Percentiles rank a stretch among this genome's conserved stretches.
phyloP scores from a whole-genome alignment of 768 basidiomycete genomes.

The Suillus lakei region DNA sequence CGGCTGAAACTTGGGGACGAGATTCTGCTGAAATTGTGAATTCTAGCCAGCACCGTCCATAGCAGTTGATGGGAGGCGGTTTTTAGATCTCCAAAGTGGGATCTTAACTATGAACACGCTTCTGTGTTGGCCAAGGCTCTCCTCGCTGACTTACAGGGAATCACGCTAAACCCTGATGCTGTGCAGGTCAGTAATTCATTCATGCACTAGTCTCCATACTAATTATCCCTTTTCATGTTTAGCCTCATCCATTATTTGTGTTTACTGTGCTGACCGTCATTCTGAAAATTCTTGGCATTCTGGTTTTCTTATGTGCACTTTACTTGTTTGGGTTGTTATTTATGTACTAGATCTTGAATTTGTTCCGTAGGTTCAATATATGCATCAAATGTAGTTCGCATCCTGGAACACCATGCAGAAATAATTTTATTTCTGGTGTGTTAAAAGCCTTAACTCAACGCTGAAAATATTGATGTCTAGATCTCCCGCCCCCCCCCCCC shows the following conservation, averaged over 20 bases:
- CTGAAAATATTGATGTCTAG: too few relatives aligned
- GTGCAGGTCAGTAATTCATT: neutral
- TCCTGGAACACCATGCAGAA: too few relatives aligned
- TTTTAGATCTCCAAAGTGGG: constrained; percentile 12
- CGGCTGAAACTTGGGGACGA: constrained; percentile 9
- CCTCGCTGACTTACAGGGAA: constrained; percentile 6
- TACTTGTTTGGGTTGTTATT: too few relatives aligned
- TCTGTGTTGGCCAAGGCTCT: constrained; percentile 8
- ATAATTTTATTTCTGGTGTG: too few relatives aligned
- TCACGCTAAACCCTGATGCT: neutral
- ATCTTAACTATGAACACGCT: constrained; percentile 14
- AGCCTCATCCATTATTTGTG: neutral
- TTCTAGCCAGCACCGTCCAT: constrained; percentile 1
- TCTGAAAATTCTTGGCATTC: neutral
- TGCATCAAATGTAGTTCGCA: too few relatives aligned
- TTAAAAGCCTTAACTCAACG: too few relatives aligned
- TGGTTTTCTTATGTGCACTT: neutral
- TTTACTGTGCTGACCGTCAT: neutral
- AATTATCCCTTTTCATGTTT: neutral
- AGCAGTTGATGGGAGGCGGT: constrained; percentile 13
- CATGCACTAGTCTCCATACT: neutral
- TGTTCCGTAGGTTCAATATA: too few relatives aligned
- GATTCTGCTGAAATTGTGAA: constrained; percentile 2
- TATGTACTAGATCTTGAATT: too few relatives aligned
- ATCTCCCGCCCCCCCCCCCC: too few relatives aligned